Conservation (phyloP, 345 rosid species). For the Eucalyptus pauciflora region DNA sequence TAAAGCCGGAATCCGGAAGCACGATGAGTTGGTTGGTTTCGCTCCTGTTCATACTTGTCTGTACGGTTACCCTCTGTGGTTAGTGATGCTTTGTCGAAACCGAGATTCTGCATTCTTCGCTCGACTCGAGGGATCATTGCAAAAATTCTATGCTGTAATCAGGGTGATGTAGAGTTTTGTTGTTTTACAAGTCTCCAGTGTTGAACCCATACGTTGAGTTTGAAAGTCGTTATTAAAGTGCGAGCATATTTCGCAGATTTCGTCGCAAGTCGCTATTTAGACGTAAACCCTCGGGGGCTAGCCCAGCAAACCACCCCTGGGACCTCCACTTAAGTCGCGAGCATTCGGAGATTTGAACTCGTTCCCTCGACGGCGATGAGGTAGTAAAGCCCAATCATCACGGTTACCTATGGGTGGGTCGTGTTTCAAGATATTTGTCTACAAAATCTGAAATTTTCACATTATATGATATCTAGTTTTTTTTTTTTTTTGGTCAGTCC, state of each 20-base stretch:
- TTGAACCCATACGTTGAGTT: neutral
- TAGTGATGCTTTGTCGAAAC: neutral
- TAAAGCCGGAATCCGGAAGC: neutral
- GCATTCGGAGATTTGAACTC: no score
- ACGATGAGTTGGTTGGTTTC: neutral
- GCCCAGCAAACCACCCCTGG: no score
- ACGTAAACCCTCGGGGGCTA: no score
- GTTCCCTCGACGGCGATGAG: no score
- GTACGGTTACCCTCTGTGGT: neutral
- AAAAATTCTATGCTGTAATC: neutral
- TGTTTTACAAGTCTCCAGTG: neutral
- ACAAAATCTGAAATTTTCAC: neutral
- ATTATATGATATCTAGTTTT: neutral
- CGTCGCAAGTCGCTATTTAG: no score
- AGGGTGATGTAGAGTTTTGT: neutral
- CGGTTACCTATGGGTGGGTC: no score
- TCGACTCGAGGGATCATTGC: neutral
- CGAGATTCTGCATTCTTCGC: neutral
- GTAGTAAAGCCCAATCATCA: no score
- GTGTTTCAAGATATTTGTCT: neutral
- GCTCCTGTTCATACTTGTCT: neutral
- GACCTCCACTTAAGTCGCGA: no score
- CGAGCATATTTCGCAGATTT: neutral
- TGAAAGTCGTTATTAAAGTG: neutral
- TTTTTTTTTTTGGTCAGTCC: no score